Evolutionary conservation across 2,329 filamentous ascomycete genomes (phyloP).

Genomic region (Pseudogymnoascus pannorum): DNA sequence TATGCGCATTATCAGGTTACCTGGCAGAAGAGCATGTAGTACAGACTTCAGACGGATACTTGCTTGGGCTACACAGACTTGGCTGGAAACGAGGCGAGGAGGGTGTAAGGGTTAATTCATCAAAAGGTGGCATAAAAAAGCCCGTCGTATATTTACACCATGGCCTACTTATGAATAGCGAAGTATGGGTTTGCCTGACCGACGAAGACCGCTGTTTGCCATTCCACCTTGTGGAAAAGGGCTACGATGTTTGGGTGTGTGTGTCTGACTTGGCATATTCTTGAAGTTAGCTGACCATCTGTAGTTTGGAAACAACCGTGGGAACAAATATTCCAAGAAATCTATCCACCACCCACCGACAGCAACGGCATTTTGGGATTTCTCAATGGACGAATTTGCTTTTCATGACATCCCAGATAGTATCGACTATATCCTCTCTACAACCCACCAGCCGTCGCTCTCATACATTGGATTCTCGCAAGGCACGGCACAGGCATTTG

Average conservation of each 20-base stretch:
- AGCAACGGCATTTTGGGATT: constrained; percentile 83
- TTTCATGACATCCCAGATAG: constrained; percentile 96
- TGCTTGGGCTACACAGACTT: constrained; percentile 82
- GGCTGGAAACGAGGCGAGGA: constrained; percentile 79
- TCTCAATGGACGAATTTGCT: constrained; percentile 96
- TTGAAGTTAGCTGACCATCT: constrained; percentile 18
- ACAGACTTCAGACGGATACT: constrained; percentile 87
- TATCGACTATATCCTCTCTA: constrained; percentile 82
- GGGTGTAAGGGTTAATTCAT: constrained; percentile 67
- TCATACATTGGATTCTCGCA: constrained; percentile 98
- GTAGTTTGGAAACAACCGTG: constrained; percentile 89
- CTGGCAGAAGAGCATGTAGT: constrained; percentile 94
- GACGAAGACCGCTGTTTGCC: constrained; percentile 80
- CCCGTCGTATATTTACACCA: constrained; percentile 92
- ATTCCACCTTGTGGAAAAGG: constrained; percentile 80
- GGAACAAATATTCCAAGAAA: constrained; percentile 99
- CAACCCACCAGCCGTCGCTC: constrained; percentile 73
- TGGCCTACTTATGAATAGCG: constrained; percentile 95
- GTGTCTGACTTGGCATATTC: not conserved
- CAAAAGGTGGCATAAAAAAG: constrained; percentile 59
- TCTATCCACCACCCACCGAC: constrained; percentile 68
- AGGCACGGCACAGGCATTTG: constrained; percentile 94
- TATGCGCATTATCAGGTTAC: constrained; percentile 89
- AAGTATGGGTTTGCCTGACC: constrained; percentile 93
- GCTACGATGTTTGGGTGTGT: constrained; percentile 90